Evolutionary conservation across 257 asterid species (phyloP).

Genomic region (Leonotis leonurus): DNA sequence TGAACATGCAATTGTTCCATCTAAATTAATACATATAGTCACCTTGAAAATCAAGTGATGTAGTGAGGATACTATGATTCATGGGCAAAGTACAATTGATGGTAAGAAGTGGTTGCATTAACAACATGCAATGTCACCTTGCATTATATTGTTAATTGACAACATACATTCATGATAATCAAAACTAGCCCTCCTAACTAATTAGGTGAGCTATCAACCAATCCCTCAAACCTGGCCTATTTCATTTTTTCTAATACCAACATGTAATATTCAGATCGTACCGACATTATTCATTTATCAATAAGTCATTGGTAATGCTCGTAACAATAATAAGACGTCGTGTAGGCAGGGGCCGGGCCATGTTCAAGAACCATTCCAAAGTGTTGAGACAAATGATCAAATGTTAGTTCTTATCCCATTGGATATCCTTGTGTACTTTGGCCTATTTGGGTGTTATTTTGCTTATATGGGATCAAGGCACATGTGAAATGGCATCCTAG

Average conservation of each 20-base stretch:
- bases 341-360: not conserved
- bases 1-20: not conserved
- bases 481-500: slow-evolving; percentile 4
- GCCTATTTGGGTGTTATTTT: not conserved
- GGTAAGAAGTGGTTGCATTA: not conserved
- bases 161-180: not conserved
- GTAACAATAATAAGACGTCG: too few species aligned
- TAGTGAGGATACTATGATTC: not conserved
- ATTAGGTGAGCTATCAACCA: not conserved
- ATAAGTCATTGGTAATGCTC: too few species aligned
- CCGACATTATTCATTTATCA: too few species aligned
- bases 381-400: not conserved
- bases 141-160: not conserved
- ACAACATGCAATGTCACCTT: not conserved
- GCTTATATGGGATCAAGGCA: not conserved
- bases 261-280: too few species aligned
- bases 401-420: not conserved
- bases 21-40: not conserved
- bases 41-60: not conserved
- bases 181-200: not conserved
- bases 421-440: not conserved
- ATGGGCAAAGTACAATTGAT: not conserved
- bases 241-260: not conserved
- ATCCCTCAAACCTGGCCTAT: not conserved
- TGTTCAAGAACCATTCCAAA: not conserved